Conservation (phyloP, 176 grass and related monocot species). For the Eragrostis curvula region DNA sequence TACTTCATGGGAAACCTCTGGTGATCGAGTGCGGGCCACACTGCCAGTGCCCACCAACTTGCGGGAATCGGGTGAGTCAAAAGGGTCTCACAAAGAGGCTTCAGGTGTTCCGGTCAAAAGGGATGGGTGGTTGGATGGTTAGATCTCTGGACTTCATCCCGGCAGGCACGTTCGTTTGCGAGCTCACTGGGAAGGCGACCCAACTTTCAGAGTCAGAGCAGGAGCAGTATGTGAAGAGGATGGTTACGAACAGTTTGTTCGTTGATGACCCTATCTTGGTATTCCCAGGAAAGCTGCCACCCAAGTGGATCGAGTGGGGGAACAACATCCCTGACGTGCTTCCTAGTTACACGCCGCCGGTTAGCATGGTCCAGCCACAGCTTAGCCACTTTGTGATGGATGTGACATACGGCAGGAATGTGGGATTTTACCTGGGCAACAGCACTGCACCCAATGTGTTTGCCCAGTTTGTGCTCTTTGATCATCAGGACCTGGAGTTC, state of each 20-base stretch:
- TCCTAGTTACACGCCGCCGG: not conserved
- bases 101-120: not conserved
- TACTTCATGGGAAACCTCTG: no score
- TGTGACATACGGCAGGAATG: no score
- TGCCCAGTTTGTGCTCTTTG: no score
- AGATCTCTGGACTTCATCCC: not conserved
- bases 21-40: no score
- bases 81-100: no score
- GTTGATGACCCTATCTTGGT: no score
- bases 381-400: not conserved
- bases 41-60: no score
- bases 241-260: not conserved
- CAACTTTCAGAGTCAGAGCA: not conserved
- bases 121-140: not conserved
- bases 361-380: not conserved
- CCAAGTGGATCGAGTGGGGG: no score
- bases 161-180: not conserved
- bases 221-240: not conserved
- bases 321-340: not conserved
- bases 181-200: not conserved
- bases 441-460: no score
- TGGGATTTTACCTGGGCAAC: no score
- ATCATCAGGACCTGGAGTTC: not conserved
- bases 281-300: no score
- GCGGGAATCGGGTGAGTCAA: no score